These are phyloP conservation scores for Arthrinium phaeospermum DNA, from an alignment of 2,329 filamentous ascomycete genomes.

Conservation along the genomic window DNA sequence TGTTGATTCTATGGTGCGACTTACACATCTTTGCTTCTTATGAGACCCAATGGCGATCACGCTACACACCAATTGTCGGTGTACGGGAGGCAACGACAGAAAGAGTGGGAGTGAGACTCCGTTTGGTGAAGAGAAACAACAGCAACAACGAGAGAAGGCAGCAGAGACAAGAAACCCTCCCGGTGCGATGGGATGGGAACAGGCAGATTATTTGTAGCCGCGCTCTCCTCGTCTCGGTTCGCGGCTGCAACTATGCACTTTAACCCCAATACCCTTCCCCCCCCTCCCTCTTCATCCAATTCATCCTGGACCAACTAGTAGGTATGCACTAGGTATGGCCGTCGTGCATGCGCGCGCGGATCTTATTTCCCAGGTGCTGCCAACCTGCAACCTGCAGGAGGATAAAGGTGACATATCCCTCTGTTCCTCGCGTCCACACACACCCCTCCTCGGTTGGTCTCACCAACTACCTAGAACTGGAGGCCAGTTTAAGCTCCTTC, in stretches of 20 bases:
- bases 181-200: background rate
- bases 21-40: constrained; percentile 16
- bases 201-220: constrained; percentile 9
- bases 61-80: constrained; percentile 5
- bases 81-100: background rate
- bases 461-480: background rate
- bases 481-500: background rate
- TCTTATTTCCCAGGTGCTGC: background rate
- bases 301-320: background rate
- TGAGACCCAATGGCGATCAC: background rate
- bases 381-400: constrained; percentile 1
- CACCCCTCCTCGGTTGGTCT: background rate
- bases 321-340: background rate
- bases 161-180: background rate
- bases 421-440: background rate
- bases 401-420: constrained; percentile 2
- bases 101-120: background rate
- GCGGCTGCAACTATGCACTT: background rate
- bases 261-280: background rate
- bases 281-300: background rate
- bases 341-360: background rate
- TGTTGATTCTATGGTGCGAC: background rate
- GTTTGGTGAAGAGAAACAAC: background rate
- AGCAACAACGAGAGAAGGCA: background rate
- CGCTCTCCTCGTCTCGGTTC: background rate